Evolutionary conservation across 2,329 filamentous ascomycete species (phyloP), one percentile per base, ranked within the genome.

Genomic region (Fusarium sambucinum): DNA sequence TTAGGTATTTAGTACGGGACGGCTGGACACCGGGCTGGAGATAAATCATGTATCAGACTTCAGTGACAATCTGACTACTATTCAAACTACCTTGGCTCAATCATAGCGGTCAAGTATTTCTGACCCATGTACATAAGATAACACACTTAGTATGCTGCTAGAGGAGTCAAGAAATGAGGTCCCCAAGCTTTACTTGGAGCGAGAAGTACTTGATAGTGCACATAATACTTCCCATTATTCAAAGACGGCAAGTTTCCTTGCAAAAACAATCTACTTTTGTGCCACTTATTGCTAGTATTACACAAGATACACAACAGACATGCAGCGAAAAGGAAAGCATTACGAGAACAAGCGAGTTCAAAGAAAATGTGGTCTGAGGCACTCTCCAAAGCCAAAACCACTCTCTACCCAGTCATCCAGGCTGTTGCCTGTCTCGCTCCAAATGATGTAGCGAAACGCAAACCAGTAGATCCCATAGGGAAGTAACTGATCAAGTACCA

Each of bases 401-500:
- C 7, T 46, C 21, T 63, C 73, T 66, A 97, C 61, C 92, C 90
- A 47, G 87, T 90, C 88, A 97, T 90, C 96, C 95, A 98, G 54
- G 94, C 88, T 7, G 93, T 87, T 37, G 96, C 92, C 76, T 94
- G 88, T 76, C 90, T 90, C 21, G 91, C 92, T 23, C 95, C 96
- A 76, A 97, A 96, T 5, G 89, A 89, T 42, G 94, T 93, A 59
- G 94, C 94, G 71, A 97, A 88, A 62, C 95, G 90, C 70, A 99
- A 82, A 41, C 96, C 93, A 56, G 90, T 92, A 59, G 92, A 92
- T 40, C 96, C 96, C 94, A 98, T 97, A 27, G 96, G 96, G 75
- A 98, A 98, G 80, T 99, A 99, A 81, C 93, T 97, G 79, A 98
- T 90, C 46, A 97, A 85, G 81, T 98, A 98, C 95, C 95, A 98